Evolutionary conservation across 2,329 filamentous ascomycete genomes (phyloP).

Genomic region (Xylaria multiplex): DNA sequence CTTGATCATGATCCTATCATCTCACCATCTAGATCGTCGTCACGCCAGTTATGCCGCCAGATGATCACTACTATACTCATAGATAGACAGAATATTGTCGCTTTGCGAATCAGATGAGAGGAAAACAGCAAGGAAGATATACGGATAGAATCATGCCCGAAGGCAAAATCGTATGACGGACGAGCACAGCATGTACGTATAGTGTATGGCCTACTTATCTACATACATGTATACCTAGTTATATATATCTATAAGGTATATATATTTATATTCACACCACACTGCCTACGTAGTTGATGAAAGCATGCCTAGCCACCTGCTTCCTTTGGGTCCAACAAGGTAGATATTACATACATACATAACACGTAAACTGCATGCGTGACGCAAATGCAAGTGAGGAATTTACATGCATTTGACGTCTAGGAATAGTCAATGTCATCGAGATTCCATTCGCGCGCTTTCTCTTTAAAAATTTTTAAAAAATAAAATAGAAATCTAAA

Average conservation of each 20-base stretch:
- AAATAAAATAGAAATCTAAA: neutral
- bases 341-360: slow-evolving; percentile 26
- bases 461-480: too few species aligned
- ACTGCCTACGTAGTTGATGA: too few species aligned
- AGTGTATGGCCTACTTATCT: neutral
- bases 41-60: slow-evolving; percentile 8
- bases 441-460: too few species aligned
- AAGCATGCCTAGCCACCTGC: slow-evolving; percentile 5
- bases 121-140: slow-evolving; percentile 4
- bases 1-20: slow-evolving; percentile 9
- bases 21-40: slow-evolving; percentile 10
- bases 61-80: neutral
- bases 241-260: slow-evolving; percentile 9
- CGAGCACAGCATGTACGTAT: slow-evolving; percentile 12
- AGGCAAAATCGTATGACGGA: slow-evolving; percentile 25
- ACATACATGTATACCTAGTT: slow-evolving; percentile 22
- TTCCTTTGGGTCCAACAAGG: slow-evolving; percentile 13
- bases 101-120: neutral
- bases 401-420: slow-evolving; percentile 1
- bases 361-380: slow-evolving; percentile 7
- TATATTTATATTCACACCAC: neutral
- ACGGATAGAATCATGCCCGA: slow-evolving; percentile 5
- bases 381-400: slow-evolving; percentile 10
- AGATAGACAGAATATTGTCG: slow-evolving; percentile 4
- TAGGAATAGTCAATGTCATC: neutral